Evolutionary conservation across 2,329 filamentous ascomycete genomes (phyloP).

Genomic region (Colletotrichum siamense): DNA sequence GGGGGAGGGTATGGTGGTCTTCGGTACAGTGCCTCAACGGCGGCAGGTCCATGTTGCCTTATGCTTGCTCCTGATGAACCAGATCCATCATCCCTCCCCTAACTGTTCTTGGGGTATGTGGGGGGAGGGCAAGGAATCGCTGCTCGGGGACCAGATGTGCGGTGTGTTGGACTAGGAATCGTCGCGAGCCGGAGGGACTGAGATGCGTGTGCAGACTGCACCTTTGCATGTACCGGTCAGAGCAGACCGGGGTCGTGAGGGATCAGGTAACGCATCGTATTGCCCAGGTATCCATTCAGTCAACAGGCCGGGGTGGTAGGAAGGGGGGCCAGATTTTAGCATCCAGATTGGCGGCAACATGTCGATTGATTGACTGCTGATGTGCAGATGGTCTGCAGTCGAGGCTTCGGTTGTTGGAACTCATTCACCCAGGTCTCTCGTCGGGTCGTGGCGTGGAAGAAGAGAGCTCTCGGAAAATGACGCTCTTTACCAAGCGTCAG

Average conservation of each 20-base stretch:
- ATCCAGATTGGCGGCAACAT: constrained; percentile 15
- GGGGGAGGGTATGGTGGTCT: background rate
- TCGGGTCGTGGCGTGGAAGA: background rate
- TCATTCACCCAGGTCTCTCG: background rate
- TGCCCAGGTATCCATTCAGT: constrained; percentile 17
- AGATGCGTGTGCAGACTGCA: constrained; percentile 2
- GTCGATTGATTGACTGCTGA: constrained; percentile 15
- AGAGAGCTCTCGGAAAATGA: background rate
- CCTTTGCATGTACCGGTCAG: constrained; percentile 20
- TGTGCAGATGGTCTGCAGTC: constrained; percentile 10
- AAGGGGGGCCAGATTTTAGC: background rate
- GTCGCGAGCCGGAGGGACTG: background rate
- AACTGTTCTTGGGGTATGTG: constrained; percentile 3
- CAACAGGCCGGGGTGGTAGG: constrained; percentile 1
- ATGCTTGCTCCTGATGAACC: constrained; percentile 13
- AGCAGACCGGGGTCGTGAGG: constrained; percentile 1
- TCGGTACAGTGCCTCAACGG: constrained; percentile 12
- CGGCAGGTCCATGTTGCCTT: constrained; percentile 9
- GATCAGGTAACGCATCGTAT: constrained; percentile 20
- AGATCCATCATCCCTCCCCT: constrained; percentile 21
- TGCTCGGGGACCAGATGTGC: constrained; percentile 21
- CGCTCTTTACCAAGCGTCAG: background rate
- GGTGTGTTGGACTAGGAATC: constrained; percentile 23
- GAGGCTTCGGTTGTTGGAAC: background rate
- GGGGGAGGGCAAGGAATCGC: constrained; percentile 3